phyloP scores from a whole-genome alignment of 2,329 filamentous ascomycete genomes.

The Hirsutella minnesotensis region DNA sequence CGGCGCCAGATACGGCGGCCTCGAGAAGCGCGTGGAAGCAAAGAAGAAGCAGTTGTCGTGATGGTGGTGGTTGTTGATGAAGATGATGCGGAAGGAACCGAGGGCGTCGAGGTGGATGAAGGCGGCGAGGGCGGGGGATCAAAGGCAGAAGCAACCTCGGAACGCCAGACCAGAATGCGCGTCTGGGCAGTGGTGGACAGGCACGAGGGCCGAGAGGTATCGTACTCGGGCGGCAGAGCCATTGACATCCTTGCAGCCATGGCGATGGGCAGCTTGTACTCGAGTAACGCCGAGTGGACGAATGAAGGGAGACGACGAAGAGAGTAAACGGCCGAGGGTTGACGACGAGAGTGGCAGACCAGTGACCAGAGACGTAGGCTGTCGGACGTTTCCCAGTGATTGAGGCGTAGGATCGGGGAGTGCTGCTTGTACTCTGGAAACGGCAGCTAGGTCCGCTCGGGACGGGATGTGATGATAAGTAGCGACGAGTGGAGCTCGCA shows the following conservation, averaged over 20 bases:
- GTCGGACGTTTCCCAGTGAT: too few species aligned
- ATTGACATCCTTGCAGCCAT: background rate
- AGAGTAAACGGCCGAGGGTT: too few species aligned
- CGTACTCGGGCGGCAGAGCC: background rate
- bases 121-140: slow-evolving; percentile 11
- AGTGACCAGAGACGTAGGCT: too few species aligned
- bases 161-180: slow-evolving; percentile 38
- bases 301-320: too few species aligned
- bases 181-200: slow-evolving; percentile 22
- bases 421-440: too few species aligned
- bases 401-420: too few species aligned
- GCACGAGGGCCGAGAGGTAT: slow-evolving; percentile 7
- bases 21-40: slow-evolving; percentile 12
- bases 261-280: background rate
- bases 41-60: slow-evolving; percentile 19
- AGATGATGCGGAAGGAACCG: slow-evolving; percentile 15
- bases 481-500: too few species aligned
- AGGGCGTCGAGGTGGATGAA: slow-evolving; percentile 14
- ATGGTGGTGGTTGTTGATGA: slow-evolving; percentile 6
- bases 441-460: too few species aligned
- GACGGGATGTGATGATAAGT: too few species aligned
- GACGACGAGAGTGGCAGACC: too few species aligned
- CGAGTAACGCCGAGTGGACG: background rate
- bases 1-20: slow-evolving; percentile 12
- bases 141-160: slow-evolving; percentile 30